phyloP scores from a whole-genome alignment of 306 rosid species.

The Ziziphus jujuba region DNA sequence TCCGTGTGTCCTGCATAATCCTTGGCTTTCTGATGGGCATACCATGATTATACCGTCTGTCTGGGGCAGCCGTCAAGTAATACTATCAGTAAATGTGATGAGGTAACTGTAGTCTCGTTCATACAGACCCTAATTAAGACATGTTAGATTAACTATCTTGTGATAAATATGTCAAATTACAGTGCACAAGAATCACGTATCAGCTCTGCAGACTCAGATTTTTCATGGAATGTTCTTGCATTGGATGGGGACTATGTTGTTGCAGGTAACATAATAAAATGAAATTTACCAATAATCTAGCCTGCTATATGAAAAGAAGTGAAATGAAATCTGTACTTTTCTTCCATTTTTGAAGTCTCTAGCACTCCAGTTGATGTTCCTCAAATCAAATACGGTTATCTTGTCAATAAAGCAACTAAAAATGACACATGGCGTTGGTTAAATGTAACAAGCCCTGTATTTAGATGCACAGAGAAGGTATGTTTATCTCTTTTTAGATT shows the following conservation, averaged over 20 bases:
- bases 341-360: slow-evolving; percentile 56
- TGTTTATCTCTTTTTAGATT: slow-evolving; percentile 19
- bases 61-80: slow-evolving; percentile 72
- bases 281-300: slow-evolving; percentile 18
- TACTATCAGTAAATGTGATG: slow-evolving; percentile 71
- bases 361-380: slow-evolving; percentile 90
- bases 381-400: slow-evolving; percentile 70
- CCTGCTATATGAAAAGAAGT: not conserved
- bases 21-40: slow-evolving; percentile 81
- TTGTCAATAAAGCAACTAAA: slow-evolving; percentile 50
- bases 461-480: slow-evolving; percentile 75
- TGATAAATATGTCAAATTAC: slow-evolving; percentile 25
- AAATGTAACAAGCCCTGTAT: slow-evolving; percentile 56
- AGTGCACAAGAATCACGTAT: slow-evolving; percentile 69
- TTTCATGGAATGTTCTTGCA: slow-evolving; percentile 77
- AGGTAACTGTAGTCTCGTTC: slow-evolving; percentile 43
- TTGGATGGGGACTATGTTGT: slow-evolving; percentile 74
- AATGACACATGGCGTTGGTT: slow-evolving; percentile 69
- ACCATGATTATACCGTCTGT: slow-evolving; percentile 65
- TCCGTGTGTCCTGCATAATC: slow-evolving; percentile 42
- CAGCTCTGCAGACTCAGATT: slow-evolving; percentile 65
- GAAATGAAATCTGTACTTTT: slow-evolving; percentile 1
- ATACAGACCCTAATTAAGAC: slow-evolving; percentile 1
- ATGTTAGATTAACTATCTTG: slow-evolving; percentile 14
- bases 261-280: slow-evolving; percentile 70